Evolutionary conservation across 2,329 filamentous ascomycete species (phyloP), one percentile per base, ranked within the genome.

Genomic region (Trichophyton benhamiae): DNA sequence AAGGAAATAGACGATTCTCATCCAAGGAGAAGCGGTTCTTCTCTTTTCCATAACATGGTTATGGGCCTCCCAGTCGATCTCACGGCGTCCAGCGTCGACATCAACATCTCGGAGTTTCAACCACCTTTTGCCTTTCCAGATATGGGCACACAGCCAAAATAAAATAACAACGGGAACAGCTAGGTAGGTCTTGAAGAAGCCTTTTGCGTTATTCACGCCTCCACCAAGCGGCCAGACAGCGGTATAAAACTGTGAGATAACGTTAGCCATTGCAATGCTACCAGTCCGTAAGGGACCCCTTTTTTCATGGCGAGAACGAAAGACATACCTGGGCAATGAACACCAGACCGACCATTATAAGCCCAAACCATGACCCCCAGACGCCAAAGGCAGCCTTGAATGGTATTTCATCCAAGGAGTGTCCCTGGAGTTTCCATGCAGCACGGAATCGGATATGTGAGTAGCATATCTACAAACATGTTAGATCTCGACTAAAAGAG

Each of bases 361-460:
- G 75, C 15, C 85, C 84, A 17, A 86, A 30, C 74, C 78, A 87
- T 0, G 83, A 86, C 25, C 85, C 85, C 1, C 68, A 74, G 11
- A 86, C 76, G 60, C 85, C 85, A 55, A 81, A 78, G 59, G 78
- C 72, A 22, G 83, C 81, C 48, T 73, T 74, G 77, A 85, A 88
- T 1, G 85, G 82, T 2, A 88, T 79, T 68, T 85, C 82, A 20
- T 86, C 82, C 4, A 86, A 69, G 2, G 76, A 78, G 67, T 82
- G 82, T 20, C 83, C 83, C 62, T 84, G 78, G 11, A 72, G 68
- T 22, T 70, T 71, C 84, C 84, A 87, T 0, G 83, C 85, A 3
- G 68, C 65, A 42, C 85, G 83, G 79, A 86, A 87, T 20, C 86
- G 83, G 68, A 88, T 87, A 67, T 88, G 86, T 1, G 83, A 79